phyloP scores from a whole-genome alignment of 805 yeast species.

The Candida khao-thaluensis region DNA sequence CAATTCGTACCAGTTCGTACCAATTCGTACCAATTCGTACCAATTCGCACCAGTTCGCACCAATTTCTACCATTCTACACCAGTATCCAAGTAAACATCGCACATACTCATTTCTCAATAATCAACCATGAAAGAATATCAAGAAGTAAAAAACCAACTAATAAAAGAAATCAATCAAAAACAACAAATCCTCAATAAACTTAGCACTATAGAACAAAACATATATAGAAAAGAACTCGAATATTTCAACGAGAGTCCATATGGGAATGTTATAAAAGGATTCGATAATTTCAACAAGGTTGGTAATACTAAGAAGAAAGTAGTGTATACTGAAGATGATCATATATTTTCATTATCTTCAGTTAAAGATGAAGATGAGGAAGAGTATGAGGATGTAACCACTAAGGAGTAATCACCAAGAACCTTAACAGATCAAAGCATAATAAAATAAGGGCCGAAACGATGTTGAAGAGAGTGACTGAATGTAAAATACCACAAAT shows the following conservation, averaged over 20 bases:
- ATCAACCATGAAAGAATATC: conserved; percentile 49
- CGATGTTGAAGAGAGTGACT: no score
- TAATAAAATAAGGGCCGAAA: no score
- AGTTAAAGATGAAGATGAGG: conserved; percentile 51
- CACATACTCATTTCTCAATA: no score
- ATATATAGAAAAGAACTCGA: conserved; percentile 76
- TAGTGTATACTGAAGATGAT: conserved; percentile 67
- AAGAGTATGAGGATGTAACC: conserved; percentile 40
- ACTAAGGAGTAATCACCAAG: conserved; percentile 7
- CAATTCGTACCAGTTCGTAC: no score
- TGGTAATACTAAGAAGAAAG: conserved; percentile 44
- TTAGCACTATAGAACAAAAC: conserved; percentile 67
- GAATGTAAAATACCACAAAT: no score
- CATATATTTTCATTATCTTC: conserved; percentile 78
- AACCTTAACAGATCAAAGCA: no score
- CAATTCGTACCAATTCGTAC: no score
- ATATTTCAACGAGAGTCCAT: conserved; percentile 68
- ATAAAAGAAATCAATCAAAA: conserved; percentile 62
- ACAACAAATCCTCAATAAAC: conserved; percentile 61
- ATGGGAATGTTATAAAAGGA: conserved; percentile 87
- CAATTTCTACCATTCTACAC: no score
- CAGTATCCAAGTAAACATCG: no score
- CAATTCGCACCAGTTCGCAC: no score
- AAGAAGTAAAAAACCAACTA: conserved; percentile 62
- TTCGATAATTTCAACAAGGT: conserved; percentile 74